Conservation (phyloP, 2,329 filamentous ascomycete genomes). For the Colletotrichum coccodes region DNA sequence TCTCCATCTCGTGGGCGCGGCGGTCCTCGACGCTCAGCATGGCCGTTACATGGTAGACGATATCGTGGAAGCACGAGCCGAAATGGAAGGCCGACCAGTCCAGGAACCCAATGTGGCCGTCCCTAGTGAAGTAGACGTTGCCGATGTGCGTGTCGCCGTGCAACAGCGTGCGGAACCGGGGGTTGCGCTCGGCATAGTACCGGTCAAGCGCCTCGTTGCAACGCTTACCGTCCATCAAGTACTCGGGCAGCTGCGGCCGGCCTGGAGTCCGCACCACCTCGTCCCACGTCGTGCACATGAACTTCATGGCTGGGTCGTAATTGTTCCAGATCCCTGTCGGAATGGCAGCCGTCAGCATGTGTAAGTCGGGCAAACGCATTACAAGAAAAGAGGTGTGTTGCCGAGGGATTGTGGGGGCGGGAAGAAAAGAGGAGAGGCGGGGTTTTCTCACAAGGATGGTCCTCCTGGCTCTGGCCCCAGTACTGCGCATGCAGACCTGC, state of each 20-base stretch:
- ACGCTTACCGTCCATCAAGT: constrained; percentile 47
- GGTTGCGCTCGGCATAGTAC: constrained; percentile 49
- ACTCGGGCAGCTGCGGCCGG: constrained; percentile 46
- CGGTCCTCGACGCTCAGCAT: constrained; percentile 51
- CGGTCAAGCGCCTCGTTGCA: constrained; percentile 47
- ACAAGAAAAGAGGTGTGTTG: too few species aligned
- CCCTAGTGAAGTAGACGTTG: constrained; percentile 52
- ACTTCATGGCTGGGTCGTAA: constrained; percentile 48
- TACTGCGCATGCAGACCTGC: constrained; percentile 51
- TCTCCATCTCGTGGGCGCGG: constrained; percentile 49
- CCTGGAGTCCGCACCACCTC: constrained; percentile 40
- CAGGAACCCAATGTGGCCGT: constrained; percentile 48
- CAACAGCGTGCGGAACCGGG: constrained; percentile 46
- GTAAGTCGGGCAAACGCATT: neutral
- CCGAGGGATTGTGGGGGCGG: too few species aligned
- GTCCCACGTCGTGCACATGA: constrained; percentile 37
- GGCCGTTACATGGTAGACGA: constrained; percentile 52
- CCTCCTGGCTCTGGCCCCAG: constrained; percentile 44
- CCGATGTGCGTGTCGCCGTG: constrained; percentile 56
- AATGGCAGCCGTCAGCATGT: neutral
- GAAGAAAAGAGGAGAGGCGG: too few species aligned
- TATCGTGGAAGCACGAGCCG: constrained; percentile 53
- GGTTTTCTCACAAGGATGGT: constrained; percentile 37
- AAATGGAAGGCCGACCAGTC: constrained; percentile 55
- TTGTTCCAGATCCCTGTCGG: constrained; percentile 41